Percentiles rank a stretch among this genome's conserved stretches.
phyloP scores from a whole-genome alignment of 2,329 filamentous ascomycete species.

The Mycosphaerella sp. region DNA sequence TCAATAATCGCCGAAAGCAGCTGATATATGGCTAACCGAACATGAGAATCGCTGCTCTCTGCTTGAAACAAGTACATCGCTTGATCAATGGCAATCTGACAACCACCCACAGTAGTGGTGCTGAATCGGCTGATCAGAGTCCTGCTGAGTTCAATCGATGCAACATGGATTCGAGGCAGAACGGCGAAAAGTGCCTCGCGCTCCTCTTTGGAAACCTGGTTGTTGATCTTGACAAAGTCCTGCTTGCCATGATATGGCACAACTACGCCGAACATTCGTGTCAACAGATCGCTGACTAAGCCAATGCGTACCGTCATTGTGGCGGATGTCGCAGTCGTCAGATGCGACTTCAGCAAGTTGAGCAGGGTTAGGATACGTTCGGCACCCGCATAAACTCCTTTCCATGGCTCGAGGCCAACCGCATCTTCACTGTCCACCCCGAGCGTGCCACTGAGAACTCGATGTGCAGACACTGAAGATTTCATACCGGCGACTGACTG shows the following conservation, averaged over 20 bases:
- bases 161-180: constrained; percentile 68
- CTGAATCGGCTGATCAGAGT: constrained; percentile 55
- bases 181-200: constrained; percentile 69
- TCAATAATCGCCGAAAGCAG: constrained; percentile 54
- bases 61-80: constrained; percentile 61
- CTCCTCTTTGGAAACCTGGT: constrained; percentile 71
- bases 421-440: constrained; percentile 24
- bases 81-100: constrained; percentile 64
- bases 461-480: constrained; percentile 19
- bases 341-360: constrained; percentile 56
- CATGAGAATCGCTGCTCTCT: constrained; percentile 44
- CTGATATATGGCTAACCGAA: constrained; percentile 58
- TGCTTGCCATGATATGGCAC: constrained; percentile 43
- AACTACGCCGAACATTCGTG: constrained; percentile 62
- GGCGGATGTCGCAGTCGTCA: constrained; percentile 59
- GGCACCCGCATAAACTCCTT: constrained; percentile 65
- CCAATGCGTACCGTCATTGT: constrained; percentile 63
- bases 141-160: constrained; percentile 58
- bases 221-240: constrained; percentile 56
- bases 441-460: constrained; percentile 17
- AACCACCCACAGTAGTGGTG: constrained; percentile 52
- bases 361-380: constrained; percentile 64
- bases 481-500: constrained; percentile 53
- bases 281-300: constrained; percentile 60
- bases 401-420: constrained; percentile 61